phyloP scores from a whole-genome alignment of 2,329 filamentous ascomycete species.

The Aspergillus floridensis region DNA sequence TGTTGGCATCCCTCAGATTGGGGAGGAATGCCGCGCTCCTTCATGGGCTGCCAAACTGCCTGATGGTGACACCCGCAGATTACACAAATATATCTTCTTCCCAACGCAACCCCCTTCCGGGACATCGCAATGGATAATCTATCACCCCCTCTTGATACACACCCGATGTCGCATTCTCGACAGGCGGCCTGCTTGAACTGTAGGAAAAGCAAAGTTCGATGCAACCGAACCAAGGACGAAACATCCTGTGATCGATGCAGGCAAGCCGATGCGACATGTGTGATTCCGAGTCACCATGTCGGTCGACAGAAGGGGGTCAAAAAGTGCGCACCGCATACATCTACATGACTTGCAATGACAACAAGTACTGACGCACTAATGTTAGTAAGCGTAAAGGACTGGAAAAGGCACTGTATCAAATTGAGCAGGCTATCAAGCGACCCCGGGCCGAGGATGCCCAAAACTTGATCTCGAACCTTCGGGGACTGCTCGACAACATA shows the following conservation, averaged over 20 bases:
- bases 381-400: conserved; percentile 70
- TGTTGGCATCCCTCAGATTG: no score
- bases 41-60: no score
- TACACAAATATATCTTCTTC: no score
- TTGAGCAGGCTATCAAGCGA: conserved; percentile 66
- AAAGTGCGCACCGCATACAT: conserved; percentile 54
- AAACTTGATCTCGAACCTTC: conserved; percentile 45
- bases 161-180: conserved; percentile 23
- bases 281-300: conserved; percentile 70
- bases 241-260: conserved; percentile 61
- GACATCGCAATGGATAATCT: conserved; percentile 11
- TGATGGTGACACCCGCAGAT: no score
- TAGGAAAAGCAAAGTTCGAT: conserved; percentile 66
- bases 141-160: background rate
- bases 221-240: conserved; percentile 55
- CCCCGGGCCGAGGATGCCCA: conserved; percentile 48
- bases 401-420: conserved; percentile 71
- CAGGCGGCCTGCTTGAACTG: conserved; percentile 61
- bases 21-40: no score
- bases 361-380: conserved; percentile 10
- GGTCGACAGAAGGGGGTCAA: conserved; percentile 74
- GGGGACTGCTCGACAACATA: conserved; percentile 52
- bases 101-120: no score
- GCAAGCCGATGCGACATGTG: conserved; percentile 59
- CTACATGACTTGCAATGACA: background rate